phyloP scores from a whole-genome alignment of 805 yeast genomes.

The Metschnikowia drakensbergensis region DNA sequence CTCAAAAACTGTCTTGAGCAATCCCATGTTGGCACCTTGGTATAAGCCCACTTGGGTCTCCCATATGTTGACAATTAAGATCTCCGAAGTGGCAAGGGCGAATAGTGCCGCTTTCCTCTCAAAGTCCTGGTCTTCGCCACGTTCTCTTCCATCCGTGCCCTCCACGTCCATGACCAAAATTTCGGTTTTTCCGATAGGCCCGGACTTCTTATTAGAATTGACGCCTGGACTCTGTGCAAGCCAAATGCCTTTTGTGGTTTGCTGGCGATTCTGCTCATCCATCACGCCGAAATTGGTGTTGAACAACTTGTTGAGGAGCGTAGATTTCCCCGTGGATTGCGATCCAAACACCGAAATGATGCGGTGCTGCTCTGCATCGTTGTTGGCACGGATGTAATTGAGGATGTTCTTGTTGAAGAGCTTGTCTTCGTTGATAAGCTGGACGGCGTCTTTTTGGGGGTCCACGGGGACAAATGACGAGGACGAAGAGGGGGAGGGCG shows the following conservation, averaged over 20 bases:
- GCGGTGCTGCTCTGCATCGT: constrained; percentile 59
- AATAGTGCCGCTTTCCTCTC: constrained; percentile 95
- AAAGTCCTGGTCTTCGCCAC: constrained; percentile 98
- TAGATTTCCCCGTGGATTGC: constrained; percentile 94
- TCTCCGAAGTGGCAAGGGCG: constrained; percentile 88
- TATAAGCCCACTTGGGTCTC: constrained; percentile 95
- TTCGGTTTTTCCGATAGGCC: constrained; percentile 20
- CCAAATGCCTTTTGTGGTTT: constrained; percentile 60
- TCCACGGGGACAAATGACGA: constrained; percentile 38
- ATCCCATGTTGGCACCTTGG: constrained; percentile 97
- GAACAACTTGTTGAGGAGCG: constrained; percentile 80
- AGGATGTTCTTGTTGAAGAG: constrained; percentile 37
- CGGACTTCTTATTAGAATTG: constrained; percentile 9
- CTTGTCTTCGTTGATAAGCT: constrained; percentile 61
- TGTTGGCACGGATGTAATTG: constrained; percentile 10
- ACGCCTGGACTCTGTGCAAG: constrained; percentile 38
- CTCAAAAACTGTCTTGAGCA: constrained; percentile 92
- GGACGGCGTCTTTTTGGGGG: constrained; percentile 43
- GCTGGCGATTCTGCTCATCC: constrained; percentile 83
- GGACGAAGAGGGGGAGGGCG: constrained; percentile 26
- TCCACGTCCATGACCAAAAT: constrained; percentile 93
- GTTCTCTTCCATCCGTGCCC: constrained; percentile 96
- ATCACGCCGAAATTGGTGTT: constrained; percentile 83
- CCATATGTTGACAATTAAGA: constrained; percentile 90
- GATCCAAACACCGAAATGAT: constrained; percentile 95